These are phyloP conservation scores for Yamadazyma atmosphaerica DNA, from an alignment of 1,139 yeast genomes.

Conservation along the genomic window DNA sequence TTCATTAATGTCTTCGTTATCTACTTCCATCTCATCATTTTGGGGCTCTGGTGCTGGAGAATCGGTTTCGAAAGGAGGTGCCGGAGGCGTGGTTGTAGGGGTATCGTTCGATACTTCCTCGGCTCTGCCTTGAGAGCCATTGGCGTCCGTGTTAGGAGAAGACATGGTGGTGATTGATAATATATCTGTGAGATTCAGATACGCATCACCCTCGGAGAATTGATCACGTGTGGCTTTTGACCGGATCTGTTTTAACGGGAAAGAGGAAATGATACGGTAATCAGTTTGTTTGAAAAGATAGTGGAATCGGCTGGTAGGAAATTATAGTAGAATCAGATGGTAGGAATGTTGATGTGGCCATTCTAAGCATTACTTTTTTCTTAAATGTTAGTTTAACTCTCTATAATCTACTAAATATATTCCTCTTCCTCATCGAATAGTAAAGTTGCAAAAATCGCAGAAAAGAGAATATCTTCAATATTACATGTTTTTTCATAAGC, in stretches of 20 bases:
- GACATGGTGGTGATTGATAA: slow-evolving; percentile 9
- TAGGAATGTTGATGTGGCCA: too few species aligned
- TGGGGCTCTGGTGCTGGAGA: slow-evolving; percentile 12
- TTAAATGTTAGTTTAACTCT: too few species aligned
- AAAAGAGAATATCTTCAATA: too few species aligned
- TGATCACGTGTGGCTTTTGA: slow-evolving; percentile 1
- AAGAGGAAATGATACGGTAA: background rate
- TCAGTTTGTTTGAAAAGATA: background rate
- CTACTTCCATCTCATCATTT: slow-evolving; percentile 17
- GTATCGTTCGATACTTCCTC: slow-evolving; percentile 10
- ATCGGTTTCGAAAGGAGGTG: too few species aligned
- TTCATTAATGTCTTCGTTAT: slow-evolving; percentile 9
- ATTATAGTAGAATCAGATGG: too few species aligned
- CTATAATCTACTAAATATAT: too few species aligned
- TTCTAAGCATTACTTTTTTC: too few species aligned
- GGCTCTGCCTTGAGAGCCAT: slow-evolving; percentile 4
- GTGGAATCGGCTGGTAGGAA: too few species aligned
- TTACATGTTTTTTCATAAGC: too few species aligned
- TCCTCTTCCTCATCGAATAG: too few species aligned
- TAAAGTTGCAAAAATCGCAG: too few species aligned
- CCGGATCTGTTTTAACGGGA: background rate
- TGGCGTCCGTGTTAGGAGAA: slow-evolving; percentile 9
- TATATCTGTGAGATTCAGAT: background rate
- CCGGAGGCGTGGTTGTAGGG: slow-evolving; percentile 20
- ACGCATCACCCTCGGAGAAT: slow-evolving; percentile 12